These are phyloP conservation scores for Stevia rebaudiana DNA, from an alignment of 140 eudicot species.

Conservation along the genomic window DNA sequence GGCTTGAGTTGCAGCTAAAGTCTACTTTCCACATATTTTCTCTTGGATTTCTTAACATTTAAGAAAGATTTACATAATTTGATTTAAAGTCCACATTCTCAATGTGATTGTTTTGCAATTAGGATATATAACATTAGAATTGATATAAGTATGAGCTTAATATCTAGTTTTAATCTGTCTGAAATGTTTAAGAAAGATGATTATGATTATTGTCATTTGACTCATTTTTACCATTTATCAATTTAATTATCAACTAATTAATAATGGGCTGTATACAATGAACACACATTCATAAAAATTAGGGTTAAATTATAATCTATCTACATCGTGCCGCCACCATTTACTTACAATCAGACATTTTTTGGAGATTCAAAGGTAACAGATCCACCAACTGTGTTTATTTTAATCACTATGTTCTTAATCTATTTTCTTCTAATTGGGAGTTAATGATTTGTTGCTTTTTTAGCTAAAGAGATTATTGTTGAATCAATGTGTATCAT, in stretches of 20 bases:
- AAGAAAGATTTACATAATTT: neutral
- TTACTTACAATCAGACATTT: neutral
- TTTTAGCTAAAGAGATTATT: constrained; percentile 1
- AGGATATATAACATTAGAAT: neutral
- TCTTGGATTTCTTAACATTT: neutral
- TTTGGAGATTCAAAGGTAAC: constrained; percentile 3
- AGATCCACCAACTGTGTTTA: neutral
- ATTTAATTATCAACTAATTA: neutral
- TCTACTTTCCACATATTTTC: neutral
- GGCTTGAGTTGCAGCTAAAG: constrained; percentile 6
- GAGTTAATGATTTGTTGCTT: constrained; percentile 8
- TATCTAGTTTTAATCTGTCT: neutral
- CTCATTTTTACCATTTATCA: neutral
- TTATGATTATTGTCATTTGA: neutral
- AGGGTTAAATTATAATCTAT: constrained; percentile 6
- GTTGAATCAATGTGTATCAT: neutral
- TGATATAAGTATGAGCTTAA: neutral
- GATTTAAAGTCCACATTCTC: neutral
- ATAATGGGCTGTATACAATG: neutral
- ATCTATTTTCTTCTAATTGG: neutral
- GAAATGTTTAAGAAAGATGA: neutral
- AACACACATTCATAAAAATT: constrained; percentile 4
- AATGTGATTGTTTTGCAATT: neutral
- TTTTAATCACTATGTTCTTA: neutral
- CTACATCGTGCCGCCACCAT: neutral